Conservation (phyloP, 2,329 filamentous ascomycete species). For the Aspergillus clavatus region DNA sequence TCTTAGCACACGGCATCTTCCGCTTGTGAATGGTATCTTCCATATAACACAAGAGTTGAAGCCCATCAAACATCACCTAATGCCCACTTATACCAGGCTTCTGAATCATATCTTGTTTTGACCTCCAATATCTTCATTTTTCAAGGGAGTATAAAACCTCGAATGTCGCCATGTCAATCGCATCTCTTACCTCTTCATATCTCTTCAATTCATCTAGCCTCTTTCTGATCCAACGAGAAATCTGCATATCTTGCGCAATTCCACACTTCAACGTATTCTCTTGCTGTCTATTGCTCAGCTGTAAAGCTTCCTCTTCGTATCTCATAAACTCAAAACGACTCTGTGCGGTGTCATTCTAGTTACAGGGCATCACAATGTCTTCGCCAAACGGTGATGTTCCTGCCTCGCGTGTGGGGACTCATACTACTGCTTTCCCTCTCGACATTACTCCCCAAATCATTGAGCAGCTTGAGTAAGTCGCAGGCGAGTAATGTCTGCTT, state of each 20-base stretch:
- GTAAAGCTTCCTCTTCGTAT: too few species aligned
- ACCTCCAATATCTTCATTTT: not conserved
- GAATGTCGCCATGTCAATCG: not conserved
- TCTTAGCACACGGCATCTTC: not conserved
- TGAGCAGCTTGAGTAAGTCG: not conserved
- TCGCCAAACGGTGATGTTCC: not conserved
- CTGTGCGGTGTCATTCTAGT: too few species aligned
- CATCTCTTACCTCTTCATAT: not conserved
- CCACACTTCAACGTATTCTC: not conserved
- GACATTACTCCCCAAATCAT: not conserved
- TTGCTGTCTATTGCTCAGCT: too few species aligned
- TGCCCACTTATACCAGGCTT: not conserved
- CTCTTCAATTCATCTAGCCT: not conserved
- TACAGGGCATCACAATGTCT: conserved; percentile 1
- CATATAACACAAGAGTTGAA: not conserved
- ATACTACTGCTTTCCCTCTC: not conserved
- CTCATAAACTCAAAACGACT: not conserved
- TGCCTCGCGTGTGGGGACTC: not conserved
- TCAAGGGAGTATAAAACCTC: not conserved
- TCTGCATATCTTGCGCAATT: not conserved
- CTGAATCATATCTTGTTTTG: not conserved
- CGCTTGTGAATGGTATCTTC: not conserved
- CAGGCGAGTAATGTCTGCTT: not conserved
- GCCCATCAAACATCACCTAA: not conserved
- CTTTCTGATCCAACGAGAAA: not conserved